Percentiles rank a stretch among this genome's conserved stretches.
Evolutionary conservation across 2,329 filamentous ascomycete species (phyloP).

Genomic region (Aspergillus vadensis): DNA sequence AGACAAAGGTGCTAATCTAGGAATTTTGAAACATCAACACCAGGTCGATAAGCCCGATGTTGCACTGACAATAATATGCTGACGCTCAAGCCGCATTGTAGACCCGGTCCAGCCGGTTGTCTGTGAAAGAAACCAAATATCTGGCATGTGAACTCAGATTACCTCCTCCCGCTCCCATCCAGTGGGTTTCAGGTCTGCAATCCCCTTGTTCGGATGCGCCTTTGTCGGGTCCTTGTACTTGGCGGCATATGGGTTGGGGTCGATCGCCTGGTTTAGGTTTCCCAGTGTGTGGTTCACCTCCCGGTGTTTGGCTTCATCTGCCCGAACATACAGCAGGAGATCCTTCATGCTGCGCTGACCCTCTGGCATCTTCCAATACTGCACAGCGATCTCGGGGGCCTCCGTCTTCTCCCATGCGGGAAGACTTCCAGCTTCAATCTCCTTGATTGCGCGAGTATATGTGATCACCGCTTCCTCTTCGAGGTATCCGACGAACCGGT

Average conservation of each 20-base stretch:
- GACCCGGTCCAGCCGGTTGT: neutral
- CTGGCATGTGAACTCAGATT: constrained; percentile 49
- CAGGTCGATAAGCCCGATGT: neutral
- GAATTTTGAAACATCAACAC: neutral
- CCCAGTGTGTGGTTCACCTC: constrained; percentile 95
- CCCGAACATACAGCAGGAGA: constrained; percentile 81
- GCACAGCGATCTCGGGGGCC: constrained; percentile 84
- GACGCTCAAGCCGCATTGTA: neutral
- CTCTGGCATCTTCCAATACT: constrained; percentile 95
- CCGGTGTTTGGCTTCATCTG: constrained; percentile 85
- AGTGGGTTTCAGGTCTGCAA: constrained; percentile 63
- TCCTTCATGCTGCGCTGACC: constrained; percentile 80
- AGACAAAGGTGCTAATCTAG: neutral
- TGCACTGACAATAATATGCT: neutral
- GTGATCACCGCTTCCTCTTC: constrained; percentile 97
- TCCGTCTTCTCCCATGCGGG: constrained; percentile 77
- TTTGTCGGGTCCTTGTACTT: constrained; percentile 70
- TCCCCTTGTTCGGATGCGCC: constrained; percentile 70
- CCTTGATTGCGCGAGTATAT: constrained; percentile 84
- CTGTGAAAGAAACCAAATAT: neutral
- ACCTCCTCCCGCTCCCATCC: constrained; percentile 87
- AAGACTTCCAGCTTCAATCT: constrained; percentile 80
- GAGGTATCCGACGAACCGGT: constrained; percentile 94
- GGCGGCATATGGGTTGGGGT: constrained; percentile 90
- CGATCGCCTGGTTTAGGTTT: constrained; percentile 79